These are phyloP conservation scores for Ganoderma multipileum DNA, from an alignment of 1,284 basidiomycete species.

Conservation along the genomic window DNA sequence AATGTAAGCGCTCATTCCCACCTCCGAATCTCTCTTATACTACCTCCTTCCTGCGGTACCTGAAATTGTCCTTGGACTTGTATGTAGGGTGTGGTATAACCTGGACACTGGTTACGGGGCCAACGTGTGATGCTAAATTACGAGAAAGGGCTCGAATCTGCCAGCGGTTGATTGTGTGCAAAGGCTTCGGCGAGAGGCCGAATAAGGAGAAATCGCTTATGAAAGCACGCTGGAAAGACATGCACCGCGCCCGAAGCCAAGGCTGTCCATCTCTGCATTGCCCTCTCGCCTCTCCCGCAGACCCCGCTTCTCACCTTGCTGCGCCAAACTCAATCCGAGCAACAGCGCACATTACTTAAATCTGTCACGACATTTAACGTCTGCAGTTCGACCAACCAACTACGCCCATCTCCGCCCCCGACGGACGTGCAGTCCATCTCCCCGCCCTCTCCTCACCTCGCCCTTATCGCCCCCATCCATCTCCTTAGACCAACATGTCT, in stretches of 20 bases:
- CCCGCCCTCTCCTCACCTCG: not conserved
- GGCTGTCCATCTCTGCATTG: constrained; percentile 30
- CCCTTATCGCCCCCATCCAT: constrained; percentile 6
- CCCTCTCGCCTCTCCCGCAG: constrained; percentile 19
- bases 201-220: constrained; percentile 22
- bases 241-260: constrained; percentile 14
- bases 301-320: constrained; percentile 2
- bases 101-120: too few species aligned
- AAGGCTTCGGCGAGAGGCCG: not conserved
- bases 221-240: constrained; percentile 17
- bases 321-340: not conserved
- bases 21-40: not conserved
- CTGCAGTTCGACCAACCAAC: constrained; percentile 18
- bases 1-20: not conserved
- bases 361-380: constrained; percentile 4
- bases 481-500: constrained; percentile 31
- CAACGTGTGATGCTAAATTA: not conserved
- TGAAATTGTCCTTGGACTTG: not conserved
- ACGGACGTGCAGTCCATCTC: constrained; percentile 12
- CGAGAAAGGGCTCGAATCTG: not conserved
- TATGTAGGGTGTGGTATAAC: too few species aligned
- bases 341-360: constrained; percentile 20
- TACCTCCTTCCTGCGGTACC: not conserved
- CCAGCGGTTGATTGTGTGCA: not conserved
- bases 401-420: constrained; percentile 15